Base-by-base conservation (phyloP, 257 asterid genomes). In the Rubia yunnanensis region DNA sequence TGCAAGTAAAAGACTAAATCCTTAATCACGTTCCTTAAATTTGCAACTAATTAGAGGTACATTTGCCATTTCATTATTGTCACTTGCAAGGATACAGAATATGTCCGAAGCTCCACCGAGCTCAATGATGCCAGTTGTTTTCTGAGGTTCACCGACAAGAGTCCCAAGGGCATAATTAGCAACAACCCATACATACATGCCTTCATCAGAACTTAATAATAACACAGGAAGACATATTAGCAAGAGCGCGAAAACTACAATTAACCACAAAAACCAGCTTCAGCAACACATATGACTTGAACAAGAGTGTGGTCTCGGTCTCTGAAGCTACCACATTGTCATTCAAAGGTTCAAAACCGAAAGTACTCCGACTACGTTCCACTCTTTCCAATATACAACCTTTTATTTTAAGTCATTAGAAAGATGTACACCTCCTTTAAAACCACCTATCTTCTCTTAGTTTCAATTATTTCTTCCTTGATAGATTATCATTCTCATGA, bases 101-200 rank as follows among this genome's bases (percentile, higher is more conserved):
- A n/a, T n/a, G n/a, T n/a, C 95, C 70, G 99, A 94, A 36, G 99
- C 96, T 69, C 99, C 99, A 67, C 97, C 99, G 72, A 94, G 99
- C 78, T 94, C 97, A 79, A 94, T 85, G 72, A 94, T 90, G 35
- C 99, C 97, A 65, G 95, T 88, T 65, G 99, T 90, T 72, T 83
- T 85, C 56, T 68, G 72, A 60, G 99, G 97, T 71, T 88, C 89
- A 35, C 83, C 86, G 73, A 96, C 96, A 77, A 94, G 95, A 64
- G 89, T 82, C 64, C 97, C 97, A 66, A 85, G 95, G 75, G 99
- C 97, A 75, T 88, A 86, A 76, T 90, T 94, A 74, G 99, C 96
- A 76, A 90, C 88, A 75, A 88, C 99, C 96, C 99, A 94, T 34
- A 96, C 98, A 79, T 84, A 90, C 59, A 90, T 71, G 69, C 99